Conservation (phyloP, 1,139 yeast genomes). For the Wickerhamiella pararugosa region DNA sequence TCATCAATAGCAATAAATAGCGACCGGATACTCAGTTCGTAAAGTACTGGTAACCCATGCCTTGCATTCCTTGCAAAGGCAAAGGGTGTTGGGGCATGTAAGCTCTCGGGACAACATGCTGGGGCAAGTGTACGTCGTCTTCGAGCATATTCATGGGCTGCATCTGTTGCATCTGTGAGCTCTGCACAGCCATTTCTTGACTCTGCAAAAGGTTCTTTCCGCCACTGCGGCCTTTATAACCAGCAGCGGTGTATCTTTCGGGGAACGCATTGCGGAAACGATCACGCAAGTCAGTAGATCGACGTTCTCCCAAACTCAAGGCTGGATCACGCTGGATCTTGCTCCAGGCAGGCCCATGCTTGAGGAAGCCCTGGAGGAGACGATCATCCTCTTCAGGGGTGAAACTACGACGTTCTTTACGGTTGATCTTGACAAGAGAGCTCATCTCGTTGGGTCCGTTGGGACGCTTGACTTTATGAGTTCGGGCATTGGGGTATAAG, state of each 20-base stretch:
- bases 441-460: conserved; percentile 11
- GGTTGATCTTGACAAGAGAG: conserved; percentile 26
- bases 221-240: conserved; percentile 27
- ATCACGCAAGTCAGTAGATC: conserved; percentile 32
- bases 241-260: conserved; percentile 30
- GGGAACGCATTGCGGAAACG: conserved; percentile 33
- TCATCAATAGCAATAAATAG: no score
- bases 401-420: conserved; percentile 31
- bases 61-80: conserved; percentile 5
- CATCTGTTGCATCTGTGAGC: conserved; percentile 6
- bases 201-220: conserved; percentile 6
- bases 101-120: conserved; percentile 8
- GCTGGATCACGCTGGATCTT: conserved; percentile 40
- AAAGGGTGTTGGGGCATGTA: conserved; percentile 9
- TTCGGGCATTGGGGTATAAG: conserved; percentile 31
- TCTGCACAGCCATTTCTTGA: conserved; percentile 6
- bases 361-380: conserved; percentile 49
- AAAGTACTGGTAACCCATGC: conserved; percentile 8
- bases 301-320: conserved; percentile 25
- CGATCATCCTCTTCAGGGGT: conserved; percentile 66
- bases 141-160: conserved; percentile 8
- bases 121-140: conserved; percentile 9
- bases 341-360: conserved; percentile 81
- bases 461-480: conserved; percentile 26
- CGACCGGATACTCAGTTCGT: background rate